Evolutionary conservation across 2,329 filamentous ascomycete genomes (phyloP), one percentile per base, ranked within the genome.

Genomic region (Stromatinia cepivora): DNA sequence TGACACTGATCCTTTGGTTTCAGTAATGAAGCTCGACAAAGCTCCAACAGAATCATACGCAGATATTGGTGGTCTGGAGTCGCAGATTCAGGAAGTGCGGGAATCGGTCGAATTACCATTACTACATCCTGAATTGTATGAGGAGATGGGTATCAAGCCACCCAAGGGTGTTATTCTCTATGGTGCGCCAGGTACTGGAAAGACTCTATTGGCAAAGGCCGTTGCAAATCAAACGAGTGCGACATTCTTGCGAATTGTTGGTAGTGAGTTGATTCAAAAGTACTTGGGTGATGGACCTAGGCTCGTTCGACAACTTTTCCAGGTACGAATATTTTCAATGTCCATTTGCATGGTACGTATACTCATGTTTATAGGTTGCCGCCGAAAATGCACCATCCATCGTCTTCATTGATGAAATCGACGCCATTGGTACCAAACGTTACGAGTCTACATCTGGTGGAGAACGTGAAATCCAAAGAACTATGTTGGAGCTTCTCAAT

Each of bases 121-220:
- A 72, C 85, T 99, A 70, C 95, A 99, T 79, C 95, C 95, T 0
- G 95, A 99, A 82, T 84, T 99, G 66, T 99, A 99, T 82, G 95
- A 99, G 81, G 95, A 99, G 84, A 99, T 99, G 95, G 95, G 95
- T 78, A 98, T 99, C 86, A 99, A 99, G 82, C 95, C 95, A 6
- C 95, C 95, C 71, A 99, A 99, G 87, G 95, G 95, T 86, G 95
- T 99, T 76, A 99, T 99, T 78, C 90, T 99, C 36, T 99, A 99
- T 80, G 95, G 95, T 82, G 93, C 93, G 7, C 95, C 95, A 0
- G 95, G 95, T 81, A 99, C 95, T 11, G 95, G 95, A 81, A 99
- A 98, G 84, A 98, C 94, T 7, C 84, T 97, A 4, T 85, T 99
- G 70, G 95, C 95, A 71, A 98, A 98, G 84, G 95, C 95, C 13